These are phyloP conservation scores for Phaeosphaeria sp. DNA, from an alignment of 2,329 filamentous ascomycete genomes.

Conservation along the genomic window DNA sequence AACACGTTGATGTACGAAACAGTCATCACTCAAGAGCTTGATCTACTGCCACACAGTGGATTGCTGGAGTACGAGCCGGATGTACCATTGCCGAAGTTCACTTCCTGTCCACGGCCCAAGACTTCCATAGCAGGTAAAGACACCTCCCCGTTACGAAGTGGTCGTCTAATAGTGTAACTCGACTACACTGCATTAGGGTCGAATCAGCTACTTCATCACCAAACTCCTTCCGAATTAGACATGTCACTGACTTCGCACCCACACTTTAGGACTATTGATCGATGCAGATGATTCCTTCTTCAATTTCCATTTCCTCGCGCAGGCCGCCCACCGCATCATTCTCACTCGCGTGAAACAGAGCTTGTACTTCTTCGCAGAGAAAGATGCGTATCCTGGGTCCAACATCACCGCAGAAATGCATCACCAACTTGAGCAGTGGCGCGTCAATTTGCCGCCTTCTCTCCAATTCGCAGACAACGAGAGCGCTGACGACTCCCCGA, in stretches of 20 bases:
- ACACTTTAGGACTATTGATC: constrained; percentile 28
- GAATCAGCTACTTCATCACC: too few species aligned
- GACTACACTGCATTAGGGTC: too few species aligned
- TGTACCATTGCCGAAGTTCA: constrained; percentile 62
- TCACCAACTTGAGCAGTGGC: constrained; percentile 64
- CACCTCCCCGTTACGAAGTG: too few species aligned
- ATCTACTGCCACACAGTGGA: constrained; percentile 58
- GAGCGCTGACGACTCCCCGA: constrained; percentile 32
- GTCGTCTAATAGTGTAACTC: too few species aligned
- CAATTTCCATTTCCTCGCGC: constrained; percentile 64
- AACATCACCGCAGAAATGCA: constrained; percentile 59
- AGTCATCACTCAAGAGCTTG: constrained; percentile 61
- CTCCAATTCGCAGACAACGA: constrained; percentile 54
- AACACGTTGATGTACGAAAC: constrained; percentile 63
- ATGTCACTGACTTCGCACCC: too few species aligned
- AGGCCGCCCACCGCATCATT: constrained; percentile 63
- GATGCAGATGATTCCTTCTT: constrained; percentile 61
- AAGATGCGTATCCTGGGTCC: constrained; percentile 50
- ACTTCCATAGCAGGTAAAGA: constrained; percentile 36
- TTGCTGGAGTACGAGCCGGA: constrained; percentile 59
- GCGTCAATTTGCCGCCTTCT: constrained; percentile 56
- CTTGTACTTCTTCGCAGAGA: constrained; percentile 57
- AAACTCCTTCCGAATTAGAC: too few species aligned
- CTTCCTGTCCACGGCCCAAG: constrained; percentile 49
- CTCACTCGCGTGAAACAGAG: constrained; percentile 61